phyloP scores from a whole-genome alignment of 1,284 basidiomycete genomes.

The Microbotryum intermedium region DNA sequence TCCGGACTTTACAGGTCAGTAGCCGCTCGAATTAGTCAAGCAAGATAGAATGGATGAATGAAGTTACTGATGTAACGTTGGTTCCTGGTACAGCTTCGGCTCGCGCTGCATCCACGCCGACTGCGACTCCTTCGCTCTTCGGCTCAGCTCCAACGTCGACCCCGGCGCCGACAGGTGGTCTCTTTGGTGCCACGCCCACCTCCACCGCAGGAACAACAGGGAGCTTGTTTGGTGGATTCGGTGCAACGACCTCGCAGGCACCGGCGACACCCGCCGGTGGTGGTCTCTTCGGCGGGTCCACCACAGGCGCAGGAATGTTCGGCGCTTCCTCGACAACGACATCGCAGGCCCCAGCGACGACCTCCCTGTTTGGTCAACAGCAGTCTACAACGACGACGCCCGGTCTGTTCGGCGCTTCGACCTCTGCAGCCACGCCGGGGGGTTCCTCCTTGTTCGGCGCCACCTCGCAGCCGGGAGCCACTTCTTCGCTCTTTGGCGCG shows the following conservation, averaged over 20 bases:
- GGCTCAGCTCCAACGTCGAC: neutral
- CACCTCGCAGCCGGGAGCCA: neutral
- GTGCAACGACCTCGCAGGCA: too few species aligned
- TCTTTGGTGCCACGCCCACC: conserved; percentile 11
- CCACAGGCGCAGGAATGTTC: too few species aligned
- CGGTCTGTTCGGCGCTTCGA: neutral
- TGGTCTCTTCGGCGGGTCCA: too few species aligned
- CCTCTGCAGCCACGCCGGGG: neutral
- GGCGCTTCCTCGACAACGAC: neutral
- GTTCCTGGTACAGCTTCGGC: too few species aligned
- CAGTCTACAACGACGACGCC: neutral
- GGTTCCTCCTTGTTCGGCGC: neutral
- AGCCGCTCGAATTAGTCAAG: too few species aligned
- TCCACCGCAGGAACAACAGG: neutral
- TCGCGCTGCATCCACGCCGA: neutral
- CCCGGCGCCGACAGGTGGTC: conserved; percentile 6
- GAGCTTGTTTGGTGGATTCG: too few species aligned
- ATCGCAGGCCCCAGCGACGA: neutral
- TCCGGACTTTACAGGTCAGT: too few species aligned
- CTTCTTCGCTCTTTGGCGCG: neutral
- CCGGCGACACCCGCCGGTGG: too few species aligned
- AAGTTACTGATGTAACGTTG: too few species aligned
- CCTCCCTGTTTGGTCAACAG: conserved; percentile 4
- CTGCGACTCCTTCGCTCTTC: neutral
- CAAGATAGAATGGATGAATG: too few species aligned